phyloP scores from a whole-genome alignment of 768 basidiomycete genomes.

The Boletellus ananiceps region DNA sequence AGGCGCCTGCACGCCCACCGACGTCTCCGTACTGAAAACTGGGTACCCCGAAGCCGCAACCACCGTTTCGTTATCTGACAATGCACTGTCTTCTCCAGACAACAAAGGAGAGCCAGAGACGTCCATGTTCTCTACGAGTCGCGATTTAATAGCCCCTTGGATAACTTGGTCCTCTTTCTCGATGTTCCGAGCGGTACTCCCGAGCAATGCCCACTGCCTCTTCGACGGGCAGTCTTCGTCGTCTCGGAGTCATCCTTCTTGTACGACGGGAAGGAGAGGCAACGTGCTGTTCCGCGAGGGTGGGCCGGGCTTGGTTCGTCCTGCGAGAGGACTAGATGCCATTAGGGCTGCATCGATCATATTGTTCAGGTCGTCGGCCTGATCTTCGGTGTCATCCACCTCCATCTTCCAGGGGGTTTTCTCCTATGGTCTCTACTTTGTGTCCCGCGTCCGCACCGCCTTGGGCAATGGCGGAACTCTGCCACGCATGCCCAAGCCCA shows the following conservation, averaged over 20 bases:
- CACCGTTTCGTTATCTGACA: neutral
- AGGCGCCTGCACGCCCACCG: neutral
- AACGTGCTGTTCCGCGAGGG: constrained; percentile 3
- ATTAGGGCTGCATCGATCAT: constrained; percentile 14
- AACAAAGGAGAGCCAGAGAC: constrained; percentile 25
- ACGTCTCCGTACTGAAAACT: no score
- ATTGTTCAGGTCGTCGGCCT: constrained; percentile 3
- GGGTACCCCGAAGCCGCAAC: neutral
- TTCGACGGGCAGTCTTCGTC: constrained; percentile 16
- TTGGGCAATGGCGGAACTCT: constrained; percentile 32
- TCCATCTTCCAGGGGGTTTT: constrained; percentile 26
- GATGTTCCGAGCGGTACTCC: neutral
- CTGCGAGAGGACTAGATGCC: constrained; percentile 27
- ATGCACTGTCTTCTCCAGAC: neutral
- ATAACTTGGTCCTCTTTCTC: neutral
- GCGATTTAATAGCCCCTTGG: constrained; percentile 11
- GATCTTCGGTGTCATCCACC: constrained; percentile 7
- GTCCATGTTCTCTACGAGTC: constrained; percentile 26
- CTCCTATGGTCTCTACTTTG: constrained; percentile 17
- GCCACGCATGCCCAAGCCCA: constrained; percentile 17
- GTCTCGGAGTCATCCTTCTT: constrained; percentile 17
- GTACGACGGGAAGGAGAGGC: constrained; percentile 21
- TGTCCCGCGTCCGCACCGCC: constrained; percentile 21
- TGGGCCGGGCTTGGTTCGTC: constrained; percentile 13
- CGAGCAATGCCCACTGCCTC: constrained; percentile 14